These are phyloP conservation scores for Ophiocordyceps unilateralis DNA, from an alignment of 2,329 filamentous ascomycete species.

Conservation along the genomic window DNA sequence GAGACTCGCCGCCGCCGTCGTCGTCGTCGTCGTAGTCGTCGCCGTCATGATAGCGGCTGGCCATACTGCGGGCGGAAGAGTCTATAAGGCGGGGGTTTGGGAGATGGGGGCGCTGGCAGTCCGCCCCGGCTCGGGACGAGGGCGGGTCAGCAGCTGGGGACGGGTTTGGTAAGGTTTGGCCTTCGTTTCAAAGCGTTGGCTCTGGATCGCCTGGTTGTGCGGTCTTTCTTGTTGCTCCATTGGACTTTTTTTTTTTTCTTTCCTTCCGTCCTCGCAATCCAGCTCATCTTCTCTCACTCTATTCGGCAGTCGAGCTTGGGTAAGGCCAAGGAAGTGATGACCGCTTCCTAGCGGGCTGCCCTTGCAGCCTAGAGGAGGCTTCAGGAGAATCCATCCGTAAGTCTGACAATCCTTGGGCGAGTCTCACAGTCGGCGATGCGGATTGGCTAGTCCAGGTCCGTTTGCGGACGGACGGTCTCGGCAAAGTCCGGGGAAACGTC, in stretches of 20 bases:
- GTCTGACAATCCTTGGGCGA: background rate
- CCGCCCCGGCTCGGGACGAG: background rate
- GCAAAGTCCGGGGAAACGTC: background rate
- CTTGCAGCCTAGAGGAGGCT: too few species aligned
- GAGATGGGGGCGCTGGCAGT: background rate
- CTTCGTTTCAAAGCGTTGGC: background rate
- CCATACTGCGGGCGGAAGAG: conserved; percentile 10
- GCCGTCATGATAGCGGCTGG: conserved; percentile 8
- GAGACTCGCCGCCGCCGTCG: conserved; percentile 11
- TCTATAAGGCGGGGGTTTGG: background rate
- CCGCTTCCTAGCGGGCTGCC: too few species aligned
- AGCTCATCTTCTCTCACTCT: too few species aligned
- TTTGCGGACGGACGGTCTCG: background rate
- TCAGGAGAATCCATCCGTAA: too few species aligned
- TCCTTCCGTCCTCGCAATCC: too few species aligned
- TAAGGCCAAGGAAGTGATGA: too few species aligned
- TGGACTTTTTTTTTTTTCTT: too few species aligned
- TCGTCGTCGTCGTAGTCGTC: conserved; percentile 6
- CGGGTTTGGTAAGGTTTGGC: background rate
- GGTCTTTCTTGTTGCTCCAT: background rate
- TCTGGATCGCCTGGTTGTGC: background rate
- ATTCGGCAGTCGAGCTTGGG: too few species aligned
- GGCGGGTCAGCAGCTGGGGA: background rate
- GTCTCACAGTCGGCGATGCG: background rate
- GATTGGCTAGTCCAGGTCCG: background rate